phyloP scores from a whole-genome alignment of 176 grass and related monocot genomes.

The Pontederia crassipes region DNA sequence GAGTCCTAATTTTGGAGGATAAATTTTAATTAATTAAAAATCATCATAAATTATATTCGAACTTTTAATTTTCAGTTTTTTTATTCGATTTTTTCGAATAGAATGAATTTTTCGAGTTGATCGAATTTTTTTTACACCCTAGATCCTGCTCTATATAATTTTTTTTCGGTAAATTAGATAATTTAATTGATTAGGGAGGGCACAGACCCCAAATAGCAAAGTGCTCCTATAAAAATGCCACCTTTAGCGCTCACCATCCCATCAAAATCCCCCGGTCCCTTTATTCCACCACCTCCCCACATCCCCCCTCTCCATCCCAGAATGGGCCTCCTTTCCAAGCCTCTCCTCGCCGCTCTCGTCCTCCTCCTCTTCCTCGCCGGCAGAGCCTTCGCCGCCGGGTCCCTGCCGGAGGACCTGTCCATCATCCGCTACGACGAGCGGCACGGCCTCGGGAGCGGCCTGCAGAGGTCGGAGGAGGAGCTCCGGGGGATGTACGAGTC shows the following conservation, averaged over 20 bases:
- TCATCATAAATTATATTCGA: too few relatives aligned
- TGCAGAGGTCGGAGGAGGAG: neutral
- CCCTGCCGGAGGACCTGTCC: neutral
- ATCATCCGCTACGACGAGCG: neutral
- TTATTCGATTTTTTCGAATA: too few relatives aligned
- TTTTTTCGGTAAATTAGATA: too few relatives aligned
- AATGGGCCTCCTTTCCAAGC: neutral
- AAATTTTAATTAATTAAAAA: too few relatives aligned
- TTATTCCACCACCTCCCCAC: neutral
- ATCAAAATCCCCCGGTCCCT: neutral
- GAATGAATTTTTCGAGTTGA: too few relatives aligned
- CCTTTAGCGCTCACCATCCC: neutral
- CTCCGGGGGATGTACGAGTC: neutral
- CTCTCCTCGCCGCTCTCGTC: neutral
- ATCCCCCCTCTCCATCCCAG: neutral
- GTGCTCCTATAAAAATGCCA: neutral
- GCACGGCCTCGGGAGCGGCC: neutral
- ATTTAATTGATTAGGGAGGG: too few relatives aligned
- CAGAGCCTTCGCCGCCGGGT: neutral
- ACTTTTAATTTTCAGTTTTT: too few relatives aligned
- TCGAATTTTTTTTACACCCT: too few relatives aligned
- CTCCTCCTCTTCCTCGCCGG: neutral
- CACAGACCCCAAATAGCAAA: too few relatives aligned
- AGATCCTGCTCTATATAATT: too few relatives aligned
- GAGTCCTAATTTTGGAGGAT: too few relatives aligned